Conservation (phyloP, 768 basidiomycete species). For the Podaxis sp. region DNA sequence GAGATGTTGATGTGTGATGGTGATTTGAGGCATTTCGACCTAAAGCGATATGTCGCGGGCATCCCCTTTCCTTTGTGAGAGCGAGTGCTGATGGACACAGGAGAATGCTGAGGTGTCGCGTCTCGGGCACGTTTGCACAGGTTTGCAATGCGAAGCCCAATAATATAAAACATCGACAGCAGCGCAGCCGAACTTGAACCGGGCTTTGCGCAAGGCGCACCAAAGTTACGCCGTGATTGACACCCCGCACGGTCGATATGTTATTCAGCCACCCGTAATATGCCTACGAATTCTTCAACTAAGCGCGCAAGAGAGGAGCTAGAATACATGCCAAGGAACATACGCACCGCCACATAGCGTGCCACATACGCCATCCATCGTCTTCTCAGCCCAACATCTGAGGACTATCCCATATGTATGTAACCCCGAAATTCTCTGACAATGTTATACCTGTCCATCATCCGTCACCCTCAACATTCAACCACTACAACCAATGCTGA, state of each 20-base stretch:
- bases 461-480: neutral
- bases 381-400: neutral
- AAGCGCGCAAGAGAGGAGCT: neutral
- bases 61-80: neutral
- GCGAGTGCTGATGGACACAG: neutral
- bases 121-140: neutral
- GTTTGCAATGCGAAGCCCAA: too few species aligned
- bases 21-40: neutral
- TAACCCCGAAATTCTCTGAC: neutral
- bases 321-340: neutral
- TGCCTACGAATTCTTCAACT: neutral
- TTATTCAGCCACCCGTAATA: neutral
- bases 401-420: neutral
- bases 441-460: neutral
- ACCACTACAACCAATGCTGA: too few species aligned
- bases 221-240: neutral
- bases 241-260: neutral
- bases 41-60: neutral
- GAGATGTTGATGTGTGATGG: neutral
- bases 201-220: neutral
- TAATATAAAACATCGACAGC: too few species aligned
- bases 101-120: neutral
- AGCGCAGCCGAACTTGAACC: too few species aligned
- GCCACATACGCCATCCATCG: neutral
- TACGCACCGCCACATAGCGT: conserved; percentile 2